Evolutionary conservation across 2,329 filamentous ascomycete genomes (phyloP).

Genomic region (Clarireedia monteithiana): DNA sequence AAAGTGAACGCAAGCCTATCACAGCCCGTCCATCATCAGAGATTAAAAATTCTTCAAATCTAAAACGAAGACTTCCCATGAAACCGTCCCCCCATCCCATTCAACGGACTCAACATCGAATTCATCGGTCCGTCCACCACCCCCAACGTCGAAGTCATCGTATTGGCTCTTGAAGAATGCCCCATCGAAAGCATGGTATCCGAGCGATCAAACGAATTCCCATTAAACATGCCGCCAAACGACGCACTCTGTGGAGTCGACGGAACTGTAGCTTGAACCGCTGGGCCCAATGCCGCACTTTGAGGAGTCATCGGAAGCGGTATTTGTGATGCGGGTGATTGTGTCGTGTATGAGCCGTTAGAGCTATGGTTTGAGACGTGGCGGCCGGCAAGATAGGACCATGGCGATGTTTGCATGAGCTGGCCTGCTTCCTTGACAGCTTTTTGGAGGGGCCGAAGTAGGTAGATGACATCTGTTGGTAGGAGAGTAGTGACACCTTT

Average conservation of each 20-base stretch:
- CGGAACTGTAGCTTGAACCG: conserved; percentile 82
- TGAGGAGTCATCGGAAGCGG: conserved; percentile 78
- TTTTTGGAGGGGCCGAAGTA: conserved; percentile 74
- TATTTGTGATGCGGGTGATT: conserved; percentile 40
- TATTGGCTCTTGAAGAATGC: conserved; percentile 25
- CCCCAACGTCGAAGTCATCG: conserved; percentile 26
- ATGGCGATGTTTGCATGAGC: conserved; percentile 59
- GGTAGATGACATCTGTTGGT: conserved; percentile 59
- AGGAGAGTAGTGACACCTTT: conserved; percentile 41
- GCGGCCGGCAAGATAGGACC: conserved; percentile 42
- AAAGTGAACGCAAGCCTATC: no score
- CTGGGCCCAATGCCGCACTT: conserved; percentile 81
- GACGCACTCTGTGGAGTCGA: conserved; percentile 45
- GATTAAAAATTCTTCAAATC: not conserved
- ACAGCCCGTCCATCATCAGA: no score
- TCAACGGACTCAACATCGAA: conserved; percentile 23
- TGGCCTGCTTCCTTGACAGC: conserved; percentile 73
- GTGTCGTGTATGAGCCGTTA: conserved; percentile 21
- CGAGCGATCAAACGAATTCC: conserved; percentile 28
- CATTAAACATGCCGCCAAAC: conserved; percentile 25
- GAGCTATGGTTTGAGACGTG: conserved; percentile 16
- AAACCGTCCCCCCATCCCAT: conserved; percentile 19
- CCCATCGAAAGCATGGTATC: conserved; percentile 26
- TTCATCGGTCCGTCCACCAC: conserved; percentile 24
- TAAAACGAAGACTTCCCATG: conserved; percentile 23